Evolutionary conservation across 2,329 filamentous ascomycete species (phyloP), one percentile per base, ranked within the genome.

Genomic region (Venturia carpophila): DNA sequence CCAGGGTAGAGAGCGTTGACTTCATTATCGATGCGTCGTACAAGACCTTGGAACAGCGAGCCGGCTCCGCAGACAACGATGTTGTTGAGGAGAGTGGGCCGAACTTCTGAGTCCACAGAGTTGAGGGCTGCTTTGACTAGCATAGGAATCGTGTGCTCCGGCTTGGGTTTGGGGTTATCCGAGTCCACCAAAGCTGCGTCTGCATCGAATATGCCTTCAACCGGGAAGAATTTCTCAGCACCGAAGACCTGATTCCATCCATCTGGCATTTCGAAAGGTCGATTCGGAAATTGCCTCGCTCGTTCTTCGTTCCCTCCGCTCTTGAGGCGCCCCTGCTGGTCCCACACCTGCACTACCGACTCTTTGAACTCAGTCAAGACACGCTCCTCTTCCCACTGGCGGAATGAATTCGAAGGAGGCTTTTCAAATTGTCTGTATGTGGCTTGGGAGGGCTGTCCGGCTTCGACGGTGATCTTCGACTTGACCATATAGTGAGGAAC

Each of bases 291-390:
- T 2, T 27, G 82, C 74, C 84, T 87, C 66, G 87, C 87, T 60
- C 86, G 81, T 52, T 97, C 92, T 73, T 94, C 86, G 73, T 93
- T 95, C 5, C 79, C 77, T 34, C 78, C 52, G 76, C 74, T 70
- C 73, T 75, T 75, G 71, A 91, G 86, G 67, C 86, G 83, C 66
- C 87, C 87, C 0, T 90, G 90, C 0, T 91, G 91, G 34, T 86
- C 85, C 93, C 94, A 99, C 17, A 93, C 87, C 77, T 97, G 92
- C 37, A 97, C 92, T 19, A 97, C 91, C 21, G 90, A 95, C 78
- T 99, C 95, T 79, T 99, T 99, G 84, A 96, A 99, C 75, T 97
- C 92, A 45, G 91, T 92, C 66, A 99, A 79, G 52, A 96, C 88
- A 64, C 93, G 90, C 75, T 97, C 94, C 79, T 99, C 92, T 77